Evolutionary conservation across 179 eudicot species (phyloP), one percentile per base, ranked within the genome.

Genomic region (Beta macrorhiza): DNA sequence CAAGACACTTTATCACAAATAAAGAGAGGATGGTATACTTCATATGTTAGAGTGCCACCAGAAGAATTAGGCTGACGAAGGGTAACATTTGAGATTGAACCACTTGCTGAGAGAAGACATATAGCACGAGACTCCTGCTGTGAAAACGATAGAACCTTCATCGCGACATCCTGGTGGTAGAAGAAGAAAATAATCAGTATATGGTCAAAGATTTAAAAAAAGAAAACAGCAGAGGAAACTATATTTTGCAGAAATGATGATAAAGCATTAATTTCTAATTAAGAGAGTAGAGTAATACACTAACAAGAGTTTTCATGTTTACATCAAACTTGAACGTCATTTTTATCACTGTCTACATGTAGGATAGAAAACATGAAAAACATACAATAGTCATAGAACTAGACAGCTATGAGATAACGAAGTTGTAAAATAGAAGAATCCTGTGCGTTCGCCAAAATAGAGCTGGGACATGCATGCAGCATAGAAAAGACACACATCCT

Each of bases 11-110:
- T 42, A 37, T 25, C 0, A 6, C 15, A 78, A 37, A 19, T 32
- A 45, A 53, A 49, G 53, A 68, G 74, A 78, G 67, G 69, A 20
- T n/a, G 45, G 67, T 85, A 49, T 74, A 96, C 99, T 91, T 95
- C 97, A 69, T 93, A 93, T 2, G 99, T 95, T 78, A 92, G 83
- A 79, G 98, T 95, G 74, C 99, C 99, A 61, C 99, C 99, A 51
- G 89, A 92, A 83, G 92, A 92, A 84, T 84, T 86, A 52, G 93
- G 88, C 88, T 93, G 97, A 29, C 93, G 97, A 82, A 95, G 97
- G 32, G 97, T 95, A 74, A 93, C 97, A 84, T 92, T 93, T 44
- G 97, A 92, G 81, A 93, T 89, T 11, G 95, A 81, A 82, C 98
- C 98, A 87, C 89, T 89, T 73, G 98, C 98, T 9, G 98, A 89